phyloP scores from a whole-genome alignment of 1,284 basidiomycete species.

The Naganishia sp. region DNA sequence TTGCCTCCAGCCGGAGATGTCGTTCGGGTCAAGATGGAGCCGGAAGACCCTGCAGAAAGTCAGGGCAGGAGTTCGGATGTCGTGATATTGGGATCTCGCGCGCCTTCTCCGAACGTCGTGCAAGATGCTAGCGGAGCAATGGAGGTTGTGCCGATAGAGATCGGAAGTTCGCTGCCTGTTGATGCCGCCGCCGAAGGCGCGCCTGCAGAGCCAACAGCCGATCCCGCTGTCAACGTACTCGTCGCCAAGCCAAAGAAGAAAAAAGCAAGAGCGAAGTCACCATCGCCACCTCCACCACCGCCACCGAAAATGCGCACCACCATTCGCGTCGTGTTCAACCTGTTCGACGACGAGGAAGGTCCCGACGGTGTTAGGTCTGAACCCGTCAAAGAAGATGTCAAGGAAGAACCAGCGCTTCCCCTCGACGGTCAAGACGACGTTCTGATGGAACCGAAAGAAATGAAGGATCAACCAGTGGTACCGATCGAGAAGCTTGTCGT shows the following conservation, averaged over 20 bases:
- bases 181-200: background rate
- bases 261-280: slow-evolving; percentile 9
- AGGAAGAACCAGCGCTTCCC: background rate
- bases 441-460: background rate
- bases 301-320: slow-evolving; percentile 24
- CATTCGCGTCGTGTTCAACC: slow-evolving; percentile 21
- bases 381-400: background rate
- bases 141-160: slow-evolving; percentile 7
- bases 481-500: slow-evolving; percentile 1
- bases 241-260: slow-evolving; percentile 21
- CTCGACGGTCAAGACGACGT: background rate
- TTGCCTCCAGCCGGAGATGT: slow-evolving; percentile 15
- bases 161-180: background rate
- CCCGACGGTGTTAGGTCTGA: slow-evolving; percentile 5
- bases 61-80: slow-evolving; percentile 19
- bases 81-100: background rate
- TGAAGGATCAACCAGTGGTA: background rate
- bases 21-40: slow-evolving; percentile 21
- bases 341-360: slow-evolving; percentile 25
- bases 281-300: slow-evolving; percentile 22
- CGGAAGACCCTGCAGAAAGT: slow-evolving; percentile 8
- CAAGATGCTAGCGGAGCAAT: background rate
- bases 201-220: background rate
- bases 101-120: background rate
- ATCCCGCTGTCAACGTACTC: slow-evolving; percentile 18